Base-by-base conservation (phyloP, 805 yeast genomes). In the Cyberlindnera misumaiensis region DNA sequence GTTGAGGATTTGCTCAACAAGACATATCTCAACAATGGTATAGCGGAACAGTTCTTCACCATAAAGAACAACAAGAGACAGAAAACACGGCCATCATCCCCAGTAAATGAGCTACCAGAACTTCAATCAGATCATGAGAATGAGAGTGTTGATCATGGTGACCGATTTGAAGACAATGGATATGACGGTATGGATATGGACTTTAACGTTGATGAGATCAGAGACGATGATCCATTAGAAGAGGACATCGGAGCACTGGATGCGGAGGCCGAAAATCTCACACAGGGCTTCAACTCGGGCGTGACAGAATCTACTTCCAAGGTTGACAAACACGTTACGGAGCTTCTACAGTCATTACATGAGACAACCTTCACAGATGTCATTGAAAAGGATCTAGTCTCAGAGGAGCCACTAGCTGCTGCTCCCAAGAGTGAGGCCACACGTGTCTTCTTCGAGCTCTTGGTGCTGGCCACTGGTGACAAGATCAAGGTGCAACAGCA, bases 381-480 rank as follows among this genome's bases (percentile, higher is more conserved):
- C 34, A 54, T 75, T 38, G 62, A 58, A 12, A 61, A 49, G 13
- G 48, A 53, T 30, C 34, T 44, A 1, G 38, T 34, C 8, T 11
- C 39, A 2, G 49, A 34, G 4, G 35, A 35, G 10, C 62, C 70
- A 16, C 48, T 68, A 26, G 60, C 72, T 3, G 42, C 36, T 2
- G 63, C 65, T 43, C 65, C 65, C 42, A 70, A 71, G 52, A 64
- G 68, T 47, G 80, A 80, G 49, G 85, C 87, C 15, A 76, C 86
- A 3, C 72, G 76, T 50, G 69, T 84, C 38, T 88, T 88, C 60
- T 88, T 87, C 52, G 95, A 88, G 56, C 58, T 88, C 55, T 66
- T 88, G 48, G 90, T 87, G 4, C 66, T 88, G 41, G 94, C 94
- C 2, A 80, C 93, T 5, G 68, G 77, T 32, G 88, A 82, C 48